These are phyloP conservation scores for Rutstroemia sp. DNA, from an alignment of 2,329 filamentous ascomycete species.

Conservation along the genomic window DNA sequence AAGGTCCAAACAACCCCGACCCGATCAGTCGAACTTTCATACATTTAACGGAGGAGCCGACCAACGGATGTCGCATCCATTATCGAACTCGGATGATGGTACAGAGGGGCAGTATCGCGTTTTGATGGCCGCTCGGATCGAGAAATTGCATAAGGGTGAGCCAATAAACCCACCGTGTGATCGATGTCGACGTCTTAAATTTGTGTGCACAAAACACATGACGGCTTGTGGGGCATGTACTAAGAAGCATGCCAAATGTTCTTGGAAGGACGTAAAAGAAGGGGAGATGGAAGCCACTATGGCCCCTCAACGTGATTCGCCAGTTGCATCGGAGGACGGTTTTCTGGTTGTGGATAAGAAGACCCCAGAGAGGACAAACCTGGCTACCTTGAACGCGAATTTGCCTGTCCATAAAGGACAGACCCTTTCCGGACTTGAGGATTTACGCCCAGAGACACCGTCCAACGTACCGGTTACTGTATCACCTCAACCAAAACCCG, in stretches of 20 bases:
- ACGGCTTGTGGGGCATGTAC: slow-evolving; percentile 84
- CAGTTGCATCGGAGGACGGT: slow-evolving; percentile 5
- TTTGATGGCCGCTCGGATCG: slow-evolving; percentile 68
- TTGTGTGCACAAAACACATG: slow-evolving; percentile 77
- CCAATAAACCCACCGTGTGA: slow-evolving; percentile 78
- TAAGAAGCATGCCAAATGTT: slow-evolving; percentile 83
- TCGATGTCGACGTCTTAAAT: slow-evolving; percentile 69
- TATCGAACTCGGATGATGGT: slow-evolving; percentile 20
- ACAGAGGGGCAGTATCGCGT: slow-evolving; percentile 39
- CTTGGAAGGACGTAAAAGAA: slow-evolving; percentile 73
- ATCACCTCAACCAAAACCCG: not conserved
- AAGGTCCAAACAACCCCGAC: slow-evolving; percentile 15
- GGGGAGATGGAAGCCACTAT: slow-evolving; percentile 44
- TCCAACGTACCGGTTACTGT: not conserved
- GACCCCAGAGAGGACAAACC: slow-evolving; percentile 1
- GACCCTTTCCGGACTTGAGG: not conserved
- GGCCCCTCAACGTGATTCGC: slow-evolving; percentile 1
- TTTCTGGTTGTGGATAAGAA: slow-evolving; percentile 8
- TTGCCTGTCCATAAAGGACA: not conserved
- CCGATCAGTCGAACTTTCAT: slow-evolving; percentile 8
- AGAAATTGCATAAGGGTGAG: slow-evolving; percentile 66
- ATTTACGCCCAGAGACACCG: not conserved
- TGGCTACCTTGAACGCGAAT: not conserved
- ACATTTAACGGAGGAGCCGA: slow-evolving; percentile 21
- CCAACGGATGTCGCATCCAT: slow-evolving; percentile 20